Evolutionary conservation across 352 stramenopile genomes (phyloP).

Genomic region (Blastocystis sp.): DNA sequence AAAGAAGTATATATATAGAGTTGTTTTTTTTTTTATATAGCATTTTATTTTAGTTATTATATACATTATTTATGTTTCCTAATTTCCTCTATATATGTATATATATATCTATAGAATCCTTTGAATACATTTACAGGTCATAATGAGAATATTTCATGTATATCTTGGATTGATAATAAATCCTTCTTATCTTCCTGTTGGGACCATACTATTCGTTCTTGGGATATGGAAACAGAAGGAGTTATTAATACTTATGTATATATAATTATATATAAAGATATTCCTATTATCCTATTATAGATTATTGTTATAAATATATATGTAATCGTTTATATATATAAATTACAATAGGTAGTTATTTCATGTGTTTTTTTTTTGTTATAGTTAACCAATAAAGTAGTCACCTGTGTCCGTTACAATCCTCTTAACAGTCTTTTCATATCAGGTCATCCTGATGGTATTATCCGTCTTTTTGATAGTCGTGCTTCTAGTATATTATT

Average conservation of each 20-base stretch:
- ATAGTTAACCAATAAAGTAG: conserved; percentile 34
- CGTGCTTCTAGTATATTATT: no score
- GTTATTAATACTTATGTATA: conserved; percentile 6
- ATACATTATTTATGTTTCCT: conserved; percentile 7
- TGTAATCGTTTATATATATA: no score
- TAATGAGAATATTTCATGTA: no score
- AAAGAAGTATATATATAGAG: not conserved
- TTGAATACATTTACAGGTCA: no score
- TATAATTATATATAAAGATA: no score
- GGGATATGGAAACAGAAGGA: conserved; percentile 31
- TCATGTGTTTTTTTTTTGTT: not conserved
- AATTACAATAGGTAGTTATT: no score
- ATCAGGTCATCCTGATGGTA: conserved; percentile 12
- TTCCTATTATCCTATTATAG: no score
- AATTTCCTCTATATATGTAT: no score
- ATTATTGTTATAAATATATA: no score
- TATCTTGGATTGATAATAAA: no score
- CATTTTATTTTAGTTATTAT: not conserved
- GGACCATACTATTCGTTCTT: conserved; percentile 30
- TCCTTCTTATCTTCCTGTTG: no score
- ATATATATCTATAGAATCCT: no score
- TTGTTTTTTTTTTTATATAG: not conserved
- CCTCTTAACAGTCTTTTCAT: not conserved
- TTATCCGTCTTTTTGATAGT: conserved; percentile 15
- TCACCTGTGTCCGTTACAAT: not conserved